Base-by-base conservation (phyloP, 805 yeast species). In the Schwanniomyces vanrijiae region DNA sequence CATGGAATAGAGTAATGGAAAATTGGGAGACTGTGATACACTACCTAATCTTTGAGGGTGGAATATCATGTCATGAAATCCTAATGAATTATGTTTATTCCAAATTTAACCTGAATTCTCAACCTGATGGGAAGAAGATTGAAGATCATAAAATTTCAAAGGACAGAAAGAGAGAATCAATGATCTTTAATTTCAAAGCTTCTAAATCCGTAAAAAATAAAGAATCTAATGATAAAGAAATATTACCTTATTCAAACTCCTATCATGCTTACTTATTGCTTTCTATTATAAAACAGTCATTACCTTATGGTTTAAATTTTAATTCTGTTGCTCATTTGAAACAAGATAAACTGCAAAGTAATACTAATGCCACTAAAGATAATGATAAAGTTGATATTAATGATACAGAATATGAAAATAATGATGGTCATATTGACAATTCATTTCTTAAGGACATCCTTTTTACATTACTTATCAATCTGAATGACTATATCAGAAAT, bases 301-400 rank as follows among this genome's bases (percentile, higher is more conserved):
- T 69, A 19, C 75, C 75, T 1, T 69, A 57, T 50, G 75, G 75
- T 1, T 53, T 66, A 10, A 67, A 62, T 44, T 69, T 68, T 40
- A 57, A 60, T 31, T 53, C 70, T 0, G 53, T 59, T 22, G 48
- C 55, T 14, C 37, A 42, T n/a, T 44, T 44, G 16, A 40, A 31
- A 43, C 46, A 29, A 10, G 42, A 41, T 2, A 48, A 49, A 13
- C 44, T 47, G n/a, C n/a, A n/a, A n/a, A n/a, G n/a, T n/a, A n/a
- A n/a, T n/a, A n/a, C n/a, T n/a, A n/a, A n/a, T n/a, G n/a, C n/a
- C n/a, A n/a, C n/a, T 16, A 51, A 46, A 1, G 55, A 45, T 14
- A 38, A 35, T 2, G 45, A 26, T 20, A 34, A 29, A 7, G 18
- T 14, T 13, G 22, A 29, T 2, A 19, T n/a, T 8, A 25, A 24